phyloP scores from a whole-genome alignment of 495 filamentous ascomycete genomes.

The Neurospora discreta region DNA sequence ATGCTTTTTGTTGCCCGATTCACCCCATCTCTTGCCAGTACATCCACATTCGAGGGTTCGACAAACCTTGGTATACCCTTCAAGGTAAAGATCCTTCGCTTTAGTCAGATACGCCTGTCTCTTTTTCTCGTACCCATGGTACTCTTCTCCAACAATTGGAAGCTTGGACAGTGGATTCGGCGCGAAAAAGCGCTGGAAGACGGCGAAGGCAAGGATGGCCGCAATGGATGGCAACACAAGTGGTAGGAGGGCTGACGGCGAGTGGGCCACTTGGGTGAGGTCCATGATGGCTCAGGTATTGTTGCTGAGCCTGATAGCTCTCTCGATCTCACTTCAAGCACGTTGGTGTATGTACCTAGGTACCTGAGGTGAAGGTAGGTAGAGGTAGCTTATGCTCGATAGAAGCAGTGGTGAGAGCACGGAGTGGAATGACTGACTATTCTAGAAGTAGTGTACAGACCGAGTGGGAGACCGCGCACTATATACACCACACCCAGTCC shows the following conservation, averaged over 20 bases:
- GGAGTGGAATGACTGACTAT: background rate
- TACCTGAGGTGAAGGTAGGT: background rate
- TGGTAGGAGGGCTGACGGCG: constrained; percentile 13
- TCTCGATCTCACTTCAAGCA: background rate
- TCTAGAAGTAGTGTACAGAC: background rate
- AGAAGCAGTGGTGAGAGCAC: background rate
- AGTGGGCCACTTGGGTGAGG: background rate
- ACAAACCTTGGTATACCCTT: constrained; percentile 24
- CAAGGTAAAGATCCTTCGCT: constrained; percentile 17
- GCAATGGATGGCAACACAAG: constrained; percentile 16
- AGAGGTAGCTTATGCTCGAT: background rate
- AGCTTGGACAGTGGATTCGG: constrained; percentile 6
- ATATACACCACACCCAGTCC: background rate
- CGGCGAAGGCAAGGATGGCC: constrained; percentile 11
- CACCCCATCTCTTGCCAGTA: background rate
- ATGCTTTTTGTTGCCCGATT: background rate
- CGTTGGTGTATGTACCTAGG: background rate
- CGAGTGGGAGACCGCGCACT: background rate
- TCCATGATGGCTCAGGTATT: constrained; percentile 9
- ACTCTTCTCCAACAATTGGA: constrained; percentile 20
- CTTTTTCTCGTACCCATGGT: constrained; percentile 22
- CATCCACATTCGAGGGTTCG: background rate
- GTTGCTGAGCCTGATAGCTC: background rate
- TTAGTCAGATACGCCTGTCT: constrained; percentile 19
- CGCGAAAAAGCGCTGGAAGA: constrained; percentile 14